Evolutionary conservation across 1,284 basidiomycete genomes (phyloP).

Genomic region (Ceratobasidium sp.): DNA sequence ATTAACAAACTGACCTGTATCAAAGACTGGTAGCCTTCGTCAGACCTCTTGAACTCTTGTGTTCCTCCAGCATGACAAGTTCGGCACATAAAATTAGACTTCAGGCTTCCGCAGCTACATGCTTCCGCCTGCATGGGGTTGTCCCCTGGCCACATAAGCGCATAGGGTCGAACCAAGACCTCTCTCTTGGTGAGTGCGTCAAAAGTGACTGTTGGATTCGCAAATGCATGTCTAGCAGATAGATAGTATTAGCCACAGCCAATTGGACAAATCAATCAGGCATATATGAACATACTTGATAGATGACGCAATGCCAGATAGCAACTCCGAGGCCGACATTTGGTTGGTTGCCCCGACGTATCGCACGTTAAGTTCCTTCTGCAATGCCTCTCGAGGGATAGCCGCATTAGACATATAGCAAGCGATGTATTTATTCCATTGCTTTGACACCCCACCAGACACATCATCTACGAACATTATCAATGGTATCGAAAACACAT

Average conservation of each 20-base stretch:
- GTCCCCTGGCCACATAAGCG: conserved; percentile 19
- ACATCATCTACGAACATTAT: conserved; percentile 26
- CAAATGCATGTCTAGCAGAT: too few species aligned
- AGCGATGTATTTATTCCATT: conserved; percentile 22
- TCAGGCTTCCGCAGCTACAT: conserved; percentile 27
- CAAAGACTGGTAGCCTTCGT: conserved; percentile 36
- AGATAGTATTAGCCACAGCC: too few species aligned
- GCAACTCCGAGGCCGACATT: neutral
- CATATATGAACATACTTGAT: too few species aligned
- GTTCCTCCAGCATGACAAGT: conserved; percentile 41
- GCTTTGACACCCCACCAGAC: conserved; percentile 16
- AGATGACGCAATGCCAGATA: too few species aligned
- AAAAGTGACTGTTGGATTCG: conserved; percentile 45
- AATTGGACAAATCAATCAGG: too few species aligned
- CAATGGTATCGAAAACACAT: conserved; percentile 12
- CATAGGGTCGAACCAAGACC: conserved; percentile 44
- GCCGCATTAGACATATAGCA: conserved; percentile 17
- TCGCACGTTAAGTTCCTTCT: conserved; percentile 1
- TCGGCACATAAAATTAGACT: conserved; percentile 34
- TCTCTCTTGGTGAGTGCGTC: conserved; percentile 47
- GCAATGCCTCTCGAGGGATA: conserved; percentile 1
- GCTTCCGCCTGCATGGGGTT: conserved; percentile 43
- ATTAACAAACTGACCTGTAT: conserved; percentile 36
- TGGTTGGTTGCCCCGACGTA: neutral
- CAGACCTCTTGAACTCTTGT: conserved; percentile 7